phyloP scores from a whole-genome alignment of 805 yeast genomes.

The Lipomyces lipofer region DNA sequence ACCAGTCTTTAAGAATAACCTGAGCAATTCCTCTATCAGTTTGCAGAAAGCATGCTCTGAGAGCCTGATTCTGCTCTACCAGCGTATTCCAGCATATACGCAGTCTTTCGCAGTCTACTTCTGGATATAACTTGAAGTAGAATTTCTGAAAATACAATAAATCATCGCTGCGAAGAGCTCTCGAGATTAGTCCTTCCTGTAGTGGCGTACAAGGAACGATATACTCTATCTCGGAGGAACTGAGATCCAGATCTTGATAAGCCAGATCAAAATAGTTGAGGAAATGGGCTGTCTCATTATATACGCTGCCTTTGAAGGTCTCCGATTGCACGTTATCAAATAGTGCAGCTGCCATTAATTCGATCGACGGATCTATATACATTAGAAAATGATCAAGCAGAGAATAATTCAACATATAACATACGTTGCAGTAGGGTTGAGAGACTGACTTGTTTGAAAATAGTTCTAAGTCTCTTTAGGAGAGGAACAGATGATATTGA shows the following conservation, averaged over 20 bases:
- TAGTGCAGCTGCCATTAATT: background rate
- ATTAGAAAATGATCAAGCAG: background rate
- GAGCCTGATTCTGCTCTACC: conserved; percentile 11
- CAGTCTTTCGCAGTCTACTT: conserved; percentile 16
- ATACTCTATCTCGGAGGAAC: conserved; percentile 21
- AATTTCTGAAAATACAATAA: conserved; percentile 20
- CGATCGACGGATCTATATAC: conserved; percentile 19
- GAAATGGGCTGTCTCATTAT: background rate
- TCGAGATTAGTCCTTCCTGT: conserved; percentile 33
- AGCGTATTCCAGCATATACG: conserved; percentile 13
- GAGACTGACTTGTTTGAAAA: background rate
- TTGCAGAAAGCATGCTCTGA: conserved; percentile 27
- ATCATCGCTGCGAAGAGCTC: conserved; percentile 8
- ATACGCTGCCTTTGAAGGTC: background rate
- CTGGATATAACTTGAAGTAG: conserved; percentile 17
- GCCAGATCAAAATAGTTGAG: conserved; percentile 20
- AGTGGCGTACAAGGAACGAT: conserved; percentile 33
- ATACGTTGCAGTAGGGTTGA: conserved; percentile 16
- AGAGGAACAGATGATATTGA: conserved; percentile 32
- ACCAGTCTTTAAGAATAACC: conserved; percentile 27
- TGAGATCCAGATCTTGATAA: conserved; percentile 11
- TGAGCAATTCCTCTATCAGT: conserved; percentile 27
- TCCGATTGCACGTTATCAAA: background rate
- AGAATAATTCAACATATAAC: background rate
- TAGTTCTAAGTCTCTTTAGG: conserved; percentile 11